Evolutionary conservation across 148 eudicot genomes (phyloP), one percentile per base, ranked within the genome.

Genomic region (Spergularia marina): DNA sequence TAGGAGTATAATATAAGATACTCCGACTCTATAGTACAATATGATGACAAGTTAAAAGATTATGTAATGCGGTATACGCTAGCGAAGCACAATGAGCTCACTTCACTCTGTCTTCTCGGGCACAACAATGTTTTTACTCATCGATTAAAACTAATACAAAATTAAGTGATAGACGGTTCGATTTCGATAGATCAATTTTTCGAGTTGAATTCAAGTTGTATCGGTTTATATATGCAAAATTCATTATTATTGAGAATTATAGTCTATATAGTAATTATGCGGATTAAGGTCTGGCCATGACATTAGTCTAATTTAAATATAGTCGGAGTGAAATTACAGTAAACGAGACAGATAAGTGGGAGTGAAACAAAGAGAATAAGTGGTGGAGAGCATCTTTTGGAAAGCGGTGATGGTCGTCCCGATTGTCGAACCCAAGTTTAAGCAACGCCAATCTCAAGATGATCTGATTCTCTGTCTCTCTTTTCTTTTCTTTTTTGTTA

Each of bases 381-480:
- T 2, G 12, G 51, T 4, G 60, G 70, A 12, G 84, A 82, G 90
- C 87, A 89, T 87, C 84, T 86, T 89, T 89, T 89, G 88, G 83
- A 86, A 89, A 85, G 86, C 73, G 87, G 83, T 85, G 82, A 23
- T 73, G 64, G 81, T 86, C 83, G 74, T 70, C 81, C 82, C 67
- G 78, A 79, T 82, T 86, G 84, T 83, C 84, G 54, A 85, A 72
- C 87, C 51, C 36, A 30, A 13, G 59, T 7, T 49, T 64, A 3
- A 57, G 74, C 30, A 66, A 75, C 90, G 56, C 81, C 86, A 84
- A 88, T 91, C 92, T 91, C 92, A 63, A 90, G 85, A 83, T 86
- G 75, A 88, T 86, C 86, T 74, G 74, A 85, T 86, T 83, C 85
- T 10, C 20, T 49, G 4, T 57, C 59, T 68, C 51, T 61, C 61